A percentile compares a stretch with the other conserved stretches of the same genome.
These are phyloP conservation scores for Dalbergia cochinchinensis DNA, from an alignment of 306 rosid species.

Conservation along the genomic window DNA sequence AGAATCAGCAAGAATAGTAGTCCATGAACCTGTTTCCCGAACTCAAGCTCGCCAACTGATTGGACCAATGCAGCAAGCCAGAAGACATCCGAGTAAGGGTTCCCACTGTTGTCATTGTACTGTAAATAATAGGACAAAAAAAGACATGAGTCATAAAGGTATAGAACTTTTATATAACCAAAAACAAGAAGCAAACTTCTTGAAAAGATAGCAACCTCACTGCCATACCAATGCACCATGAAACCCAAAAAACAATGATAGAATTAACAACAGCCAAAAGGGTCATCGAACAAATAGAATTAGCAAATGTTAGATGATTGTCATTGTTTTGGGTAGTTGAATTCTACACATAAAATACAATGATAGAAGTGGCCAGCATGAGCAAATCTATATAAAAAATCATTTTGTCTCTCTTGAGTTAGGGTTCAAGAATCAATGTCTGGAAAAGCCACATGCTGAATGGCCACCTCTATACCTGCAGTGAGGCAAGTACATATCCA, in stretches of 20 bases:
- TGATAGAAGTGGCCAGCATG: conserved; percentile 20
- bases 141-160: conserved; percentile 33
- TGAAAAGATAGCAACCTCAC: conserved; percentile 1
- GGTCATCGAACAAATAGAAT: conserved; percentile 6
- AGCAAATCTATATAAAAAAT: background rate
- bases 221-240: conserved; percentile 21
- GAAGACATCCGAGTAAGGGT: conserved; percentile 92
- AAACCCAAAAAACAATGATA: conserved; percentile 20
- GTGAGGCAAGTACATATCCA: background rate
- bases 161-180: conserved; percentile 5
- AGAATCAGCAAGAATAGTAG: conserved; percentile 28
- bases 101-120: conserved; percentile 97
- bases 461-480: background rate
- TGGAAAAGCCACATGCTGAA: background rate
- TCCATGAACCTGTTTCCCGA: conserved; percentile 89
- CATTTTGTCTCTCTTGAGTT: background rate
- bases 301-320: background rate
- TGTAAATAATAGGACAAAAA: conserved; percentile 52
- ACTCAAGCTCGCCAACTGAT: conserved; percentile 93
- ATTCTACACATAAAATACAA: conserved; percentile 18
- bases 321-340: conserved; percentile 4
- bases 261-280: background rate
- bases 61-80: conserved; percentile 96
- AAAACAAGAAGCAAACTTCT: conserved; percentile 33
- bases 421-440: background rate